Base-by-base conservation (phyloP, 345 rosid genomes). In the Mallotus nudiflorus region DNA sequence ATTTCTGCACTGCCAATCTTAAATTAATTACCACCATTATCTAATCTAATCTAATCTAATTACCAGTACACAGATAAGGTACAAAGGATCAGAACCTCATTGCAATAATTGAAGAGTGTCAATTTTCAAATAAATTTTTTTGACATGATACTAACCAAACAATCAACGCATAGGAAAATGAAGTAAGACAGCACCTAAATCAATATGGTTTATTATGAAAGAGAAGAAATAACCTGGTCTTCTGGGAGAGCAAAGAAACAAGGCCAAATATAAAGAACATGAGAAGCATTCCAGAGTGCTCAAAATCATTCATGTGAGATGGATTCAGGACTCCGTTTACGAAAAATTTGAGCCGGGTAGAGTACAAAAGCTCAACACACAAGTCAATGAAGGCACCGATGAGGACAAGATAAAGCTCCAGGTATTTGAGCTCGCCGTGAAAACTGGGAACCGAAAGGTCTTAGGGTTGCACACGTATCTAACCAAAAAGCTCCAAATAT, bases 261-360 rank as follows among this genome's bases (percentile, higher is more conserved):
- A 85, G 75, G 37, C 98, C 97, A 15, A 94, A 87, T 62, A 91
- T 65, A 56, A 94, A 88, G 83, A 94, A 91, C 98, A 94, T 94
- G 42, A 94, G 86, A 78, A 94, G 97, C 98, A 94, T 94, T 62
- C 96, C 98, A 0, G 95, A 82, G 61, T 94, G 98, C 84, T 94
- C 98, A 11, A 94, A 94, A 82, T 94, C 91, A 60, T 94, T 94
- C 91, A 94, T 83, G 80, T 94, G 97, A 12, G 82, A 74, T 12
- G 97, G 97, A 75, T 91, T 94, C 83, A 94, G 71, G 25, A 83
- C 85, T 64, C 97, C 97, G 42, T 88, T 70, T 27, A 88, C 91
- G 64, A 89, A 87, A 73, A 91, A 83, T 65, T 79, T 88, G 78
- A 94, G 96, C 81, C 91, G 98, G 64, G 98, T 88, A 0, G 98